Evolutionary conservation across 2,329 filamentous ascomycete genomes (phyloP), one percentile per base, ranked within the genome.

Genomic region (Xylariaceae sp.): DNA sequence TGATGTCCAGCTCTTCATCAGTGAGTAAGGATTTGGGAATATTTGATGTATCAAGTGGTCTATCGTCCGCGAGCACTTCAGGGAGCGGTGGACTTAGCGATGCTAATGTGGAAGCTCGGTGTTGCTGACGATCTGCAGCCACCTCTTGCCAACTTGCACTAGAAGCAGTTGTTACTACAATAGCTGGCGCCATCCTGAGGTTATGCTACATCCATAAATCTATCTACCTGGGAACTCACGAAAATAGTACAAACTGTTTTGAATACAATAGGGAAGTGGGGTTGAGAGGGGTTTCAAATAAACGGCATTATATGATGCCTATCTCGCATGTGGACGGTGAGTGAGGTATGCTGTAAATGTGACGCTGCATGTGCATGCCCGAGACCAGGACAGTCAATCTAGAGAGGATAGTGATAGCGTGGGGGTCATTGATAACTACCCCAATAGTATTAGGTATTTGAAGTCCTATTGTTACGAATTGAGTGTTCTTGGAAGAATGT

Each of bases 1-100:
- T 86, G 56, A 86, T 81, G 12, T 75, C 63, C 26, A 82, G 65
- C 58, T 85, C 81, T 34, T 76, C 71, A 12, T 69, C 53, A 0
- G 78, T 74, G 3, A 86, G 75, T 2, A 81, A 51, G 24, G 78
- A 63, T 44, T 72, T 72, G 5, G 83, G 79, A 4, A 85, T 59
- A 2, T 64, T 62, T 2, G 76, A 78, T 1, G 79, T 79, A 54
- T 84, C 78, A 4, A 73, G 64, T 7, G 78, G 75, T 3, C 79
- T 65, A 12, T 48, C 31, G 1, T 74, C 47, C 2, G 71, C 59
- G 2, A 19, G 23, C 3, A 64, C 11, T 17, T 73, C 66, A 7
- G 76, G 75, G 6, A 80, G 62, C 7, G 73, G 59, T 11, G 79
- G 78, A 3, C 71, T 40, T 11, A 82, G 57, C 7, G 66, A 68